Percentiles rank a stretch among this genome's conserved stretches.
Conservation (phyloP, 2,329 filamentous ascomycete genomes). For the Fusarium oxysporum region DNA sequence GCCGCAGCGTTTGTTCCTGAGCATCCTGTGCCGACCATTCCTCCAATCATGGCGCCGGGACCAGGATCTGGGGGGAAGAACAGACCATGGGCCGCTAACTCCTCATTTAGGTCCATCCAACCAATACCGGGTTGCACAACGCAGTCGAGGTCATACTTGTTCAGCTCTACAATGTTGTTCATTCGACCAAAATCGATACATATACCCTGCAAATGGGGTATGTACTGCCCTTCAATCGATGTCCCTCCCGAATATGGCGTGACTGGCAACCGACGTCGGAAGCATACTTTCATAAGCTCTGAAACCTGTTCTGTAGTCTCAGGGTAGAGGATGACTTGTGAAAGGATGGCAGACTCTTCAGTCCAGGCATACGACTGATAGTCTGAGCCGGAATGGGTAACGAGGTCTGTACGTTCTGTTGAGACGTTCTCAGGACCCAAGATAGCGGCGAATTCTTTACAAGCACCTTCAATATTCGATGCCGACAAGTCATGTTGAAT, state of each 20-base stretch:
- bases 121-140: slow-evolving; percentile 90
- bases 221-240: slow-evolving; percentile 90
- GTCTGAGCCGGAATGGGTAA: slow-evolving; percentile 27
- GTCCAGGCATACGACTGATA: slow-evolving; percentile 31
- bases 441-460: background rate
- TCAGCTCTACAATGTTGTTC: slow-evolving; percentile 82
- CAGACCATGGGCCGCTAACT: slow-evolving; percentile 75
- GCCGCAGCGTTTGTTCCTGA: slow-evolving; percentile 82
- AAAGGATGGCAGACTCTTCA: background rate
- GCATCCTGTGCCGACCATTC: slow-evolving; percentile 84
- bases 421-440: slow-evolving; percentile 17
- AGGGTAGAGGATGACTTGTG: slow-evolving; percentile 69
- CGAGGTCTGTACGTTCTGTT: background rate
- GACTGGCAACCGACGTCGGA: slow-evolving; percentile 77
- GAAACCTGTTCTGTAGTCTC: slow-evolving; percentile 78
- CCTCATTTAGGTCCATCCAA: slow-evolving; percentile 88
- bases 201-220: slow-evolving; percentile 84
- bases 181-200: slow-evolving; percentile 90
- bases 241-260: slow-evolving; percentile 88
- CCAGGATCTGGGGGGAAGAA: slow-evolving; percentile 92
- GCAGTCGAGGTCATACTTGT: slow-evolving; percentile 90
- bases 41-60: slow-evolving; percentile 78
- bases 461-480: slow-evolving; percentile 8
- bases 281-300: slow-evolving; percentile 80
- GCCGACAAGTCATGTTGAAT: background rate